Conservation (phyloP, 2,329 filamentous ascomycete species). For the Fusarium nanum region DNA sequence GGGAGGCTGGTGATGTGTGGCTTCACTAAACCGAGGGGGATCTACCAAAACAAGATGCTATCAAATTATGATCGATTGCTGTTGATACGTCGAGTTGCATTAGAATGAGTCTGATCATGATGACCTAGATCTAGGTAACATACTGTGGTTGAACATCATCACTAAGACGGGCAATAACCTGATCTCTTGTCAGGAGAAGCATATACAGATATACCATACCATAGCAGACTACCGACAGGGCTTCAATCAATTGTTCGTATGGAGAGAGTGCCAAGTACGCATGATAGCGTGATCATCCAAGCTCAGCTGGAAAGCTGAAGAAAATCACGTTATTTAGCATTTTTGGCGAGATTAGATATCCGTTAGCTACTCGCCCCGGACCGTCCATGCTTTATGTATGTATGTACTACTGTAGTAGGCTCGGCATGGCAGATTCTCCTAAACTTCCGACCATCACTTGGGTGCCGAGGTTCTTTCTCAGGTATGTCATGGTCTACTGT, state of each 20-base stretch:
- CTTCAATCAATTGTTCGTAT: not conserved
- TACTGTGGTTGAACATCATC: not conserved
- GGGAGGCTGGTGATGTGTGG: slow-evolving; percentile 43
- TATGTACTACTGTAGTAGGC: slow-evolving; percentile 10
- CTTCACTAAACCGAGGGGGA: slow-evolving; percentile 1
- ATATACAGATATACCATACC: not conserved
- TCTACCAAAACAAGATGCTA: no score
- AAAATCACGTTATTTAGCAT: slow-evolving; percentile 30
- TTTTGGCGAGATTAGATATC: slow-evolving; percentile 37
- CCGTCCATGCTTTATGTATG: not conserved
- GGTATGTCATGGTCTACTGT: not conserved
- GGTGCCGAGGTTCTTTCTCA: not conserved
- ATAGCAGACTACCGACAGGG: no score
- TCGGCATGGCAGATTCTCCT: slow-evolving; percentile 38
- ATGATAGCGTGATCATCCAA: slow-evolving; percentile 15
- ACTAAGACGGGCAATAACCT: no score
- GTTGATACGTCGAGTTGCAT: not conserved
- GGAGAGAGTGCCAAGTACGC: not conserved
- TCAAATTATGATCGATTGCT: no score
- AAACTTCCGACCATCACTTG: slow-evolving; percentile 13
- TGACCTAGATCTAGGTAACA: not conserved
- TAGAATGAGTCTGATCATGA: not conserved
- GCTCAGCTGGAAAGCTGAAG: slow-evolving; percentile 17
- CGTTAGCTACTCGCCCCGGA: slow-evolving; percentile 12
- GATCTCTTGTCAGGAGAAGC: not conserved